Conservation (phyloP, 2,329 filamentous ascomycete genomes). For the Colletotrichum theobromicola region DNA sequence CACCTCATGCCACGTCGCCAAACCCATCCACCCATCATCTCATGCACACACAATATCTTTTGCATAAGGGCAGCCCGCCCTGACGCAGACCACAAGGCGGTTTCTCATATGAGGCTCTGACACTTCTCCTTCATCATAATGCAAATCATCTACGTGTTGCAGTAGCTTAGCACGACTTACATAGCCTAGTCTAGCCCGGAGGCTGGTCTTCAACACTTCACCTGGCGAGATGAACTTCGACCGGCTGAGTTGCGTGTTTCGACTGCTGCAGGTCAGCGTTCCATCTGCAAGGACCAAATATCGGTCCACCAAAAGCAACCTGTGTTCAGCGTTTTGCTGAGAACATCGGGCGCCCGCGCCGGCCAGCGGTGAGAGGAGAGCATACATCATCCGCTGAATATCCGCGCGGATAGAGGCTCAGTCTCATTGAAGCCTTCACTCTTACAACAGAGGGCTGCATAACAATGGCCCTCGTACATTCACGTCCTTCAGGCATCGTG, state of each 20-base stretch:
- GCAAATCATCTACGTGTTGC: not conserved
- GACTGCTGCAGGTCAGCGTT: not conserved
- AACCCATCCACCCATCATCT: not conserved
- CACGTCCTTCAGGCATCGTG: not conserved
- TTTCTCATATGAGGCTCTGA: not conserved
- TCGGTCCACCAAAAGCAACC: not conserved
- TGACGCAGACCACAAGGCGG: not conserved
- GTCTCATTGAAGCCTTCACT: not conserved
- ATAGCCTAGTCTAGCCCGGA: not conserved
- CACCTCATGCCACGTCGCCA: slow-evolving; percentile 1
- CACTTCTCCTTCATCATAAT: not conserved
- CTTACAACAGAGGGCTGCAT: not conserved
- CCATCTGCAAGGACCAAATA: not conserved
- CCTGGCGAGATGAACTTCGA: not conserved
- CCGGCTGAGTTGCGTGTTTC: not conserved
- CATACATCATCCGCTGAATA: not conserved
- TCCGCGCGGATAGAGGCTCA: not conserved
- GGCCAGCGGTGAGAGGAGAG: not conserved
- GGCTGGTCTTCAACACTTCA: not conserved
- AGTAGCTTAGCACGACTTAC: not conserved
- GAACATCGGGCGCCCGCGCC: not conserved
- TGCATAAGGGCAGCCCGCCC: not conserved
- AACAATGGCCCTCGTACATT: not conserved
- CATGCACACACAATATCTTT: not conserved
- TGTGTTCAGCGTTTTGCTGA: not conserved